phyloP scores from a whole-genome alignment of 495 filamentous ascomycete genomes.

The Talaromyces nanjingensis region DNA sequence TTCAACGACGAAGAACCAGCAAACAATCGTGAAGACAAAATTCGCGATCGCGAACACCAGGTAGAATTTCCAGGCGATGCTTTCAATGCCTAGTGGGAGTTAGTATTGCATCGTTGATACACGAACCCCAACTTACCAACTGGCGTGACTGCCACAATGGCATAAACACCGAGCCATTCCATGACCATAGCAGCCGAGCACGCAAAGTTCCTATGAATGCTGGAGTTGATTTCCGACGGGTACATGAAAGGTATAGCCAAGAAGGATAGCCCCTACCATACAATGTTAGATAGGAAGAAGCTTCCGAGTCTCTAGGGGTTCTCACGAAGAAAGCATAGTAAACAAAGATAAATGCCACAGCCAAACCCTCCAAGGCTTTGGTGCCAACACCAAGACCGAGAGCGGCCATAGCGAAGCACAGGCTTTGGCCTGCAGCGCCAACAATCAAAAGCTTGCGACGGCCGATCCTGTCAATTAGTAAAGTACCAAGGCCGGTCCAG shows the following conservation, averaged over 20 bases:
- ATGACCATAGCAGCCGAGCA: slow-evolving; percentile 16
- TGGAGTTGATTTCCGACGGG: slow-evolving; percentile 27
- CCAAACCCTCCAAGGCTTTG: slow-evolving; percentile 12
- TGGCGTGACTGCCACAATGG: slow-evolving; percentile 30
- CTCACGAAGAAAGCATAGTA: slow-evolving; percentile 18
- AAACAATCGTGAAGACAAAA: slow-evolving; percentile 20
- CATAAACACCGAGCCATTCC: slow-evolving; percentile 21
- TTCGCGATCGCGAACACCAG: slow-evolving; percentile 29
- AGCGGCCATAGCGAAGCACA: slow-evolving; percentile 15
- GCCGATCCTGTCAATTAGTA: slow-evolving; percentile 45
- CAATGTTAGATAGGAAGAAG: background rate
- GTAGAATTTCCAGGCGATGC: slow-evolving; percentile 26
- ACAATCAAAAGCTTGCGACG: slow-evolving; percentile 44
- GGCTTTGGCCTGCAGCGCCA: slow-evolving; percentile 10
- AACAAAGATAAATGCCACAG: slow-evolving; percentile 22
- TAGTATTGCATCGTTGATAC: background rate
- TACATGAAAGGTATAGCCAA: slow-evolving; percentile 25
- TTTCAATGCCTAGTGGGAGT: slow-evolving; percentile 13
- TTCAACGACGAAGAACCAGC: slow-evolving; percentile 27
- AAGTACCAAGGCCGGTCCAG: slow-evolving; percentile 45
- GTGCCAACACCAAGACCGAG: slow-evolving; percentile 16
- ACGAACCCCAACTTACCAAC: slow-evolving; percentile 3
- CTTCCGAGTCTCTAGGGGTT: background rate
- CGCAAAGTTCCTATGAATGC: slow-evolving; percentile 19
- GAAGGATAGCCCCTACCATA: slow-evolving; percentile 10